Evolutionary conservation across 2,329 filamentous ascomycete genomes (phyloP).

Genomic region (Bimuria novae-zelandiae): DNA sequence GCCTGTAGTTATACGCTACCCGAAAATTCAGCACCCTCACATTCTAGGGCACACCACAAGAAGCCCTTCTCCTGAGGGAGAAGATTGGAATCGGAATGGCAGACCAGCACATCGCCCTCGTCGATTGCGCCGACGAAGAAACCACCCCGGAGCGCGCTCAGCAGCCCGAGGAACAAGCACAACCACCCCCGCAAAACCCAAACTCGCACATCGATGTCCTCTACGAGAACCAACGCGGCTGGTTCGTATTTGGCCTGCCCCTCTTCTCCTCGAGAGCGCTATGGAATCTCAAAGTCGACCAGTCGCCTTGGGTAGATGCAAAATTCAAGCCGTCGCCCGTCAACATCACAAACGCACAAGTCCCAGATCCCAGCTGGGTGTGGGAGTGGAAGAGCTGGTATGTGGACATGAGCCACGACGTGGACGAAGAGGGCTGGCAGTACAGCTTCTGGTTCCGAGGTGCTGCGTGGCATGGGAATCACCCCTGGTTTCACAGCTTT

Average conservation of each 20-base stretch:
- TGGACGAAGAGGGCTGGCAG: constrained; percentile 93
- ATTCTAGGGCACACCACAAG: no score
- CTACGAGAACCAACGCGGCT: constrained; percentile 93
- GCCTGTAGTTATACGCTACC: no score
- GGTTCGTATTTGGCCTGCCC: constrained; percentile 84
- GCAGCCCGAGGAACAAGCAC: constrained; percentile 13
- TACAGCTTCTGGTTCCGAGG: constrained; percentile 84
- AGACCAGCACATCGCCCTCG: constrained; percentile 70
- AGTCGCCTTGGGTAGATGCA: constrained; percentile 80
- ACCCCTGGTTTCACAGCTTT: constrained; percentile 92
- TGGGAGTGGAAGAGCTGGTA: constrained; percentile 80
- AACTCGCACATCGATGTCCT: constrained; percentile 71
- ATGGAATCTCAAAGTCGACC: constrained; percentile 74
- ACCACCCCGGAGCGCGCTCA: constrained; percentile 32
- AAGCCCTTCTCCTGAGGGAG: no score
- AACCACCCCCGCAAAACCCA: constrained; percentile 23
- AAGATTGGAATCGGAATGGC: no score
- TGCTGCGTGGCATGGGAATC: constrained; percentile 77
- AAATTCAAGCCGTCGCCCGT: constrained; percentile 61
- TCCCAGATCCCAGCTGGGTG: constrained; percentile 93
- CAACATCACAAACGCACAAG: constrained; percentile 82
- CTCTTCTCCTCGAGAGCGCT: constrained; percentile 88
- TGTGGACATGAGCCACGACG: constrained; percentile 76
- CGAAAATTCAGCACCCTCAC: no score
- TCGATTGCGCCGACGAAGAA: constrained; percentile 58